These are phyloP conservation scores for Quercus phellos DNA, from an alignment of 331 rosid genomes.

Conservation along the genomic window DNA sequence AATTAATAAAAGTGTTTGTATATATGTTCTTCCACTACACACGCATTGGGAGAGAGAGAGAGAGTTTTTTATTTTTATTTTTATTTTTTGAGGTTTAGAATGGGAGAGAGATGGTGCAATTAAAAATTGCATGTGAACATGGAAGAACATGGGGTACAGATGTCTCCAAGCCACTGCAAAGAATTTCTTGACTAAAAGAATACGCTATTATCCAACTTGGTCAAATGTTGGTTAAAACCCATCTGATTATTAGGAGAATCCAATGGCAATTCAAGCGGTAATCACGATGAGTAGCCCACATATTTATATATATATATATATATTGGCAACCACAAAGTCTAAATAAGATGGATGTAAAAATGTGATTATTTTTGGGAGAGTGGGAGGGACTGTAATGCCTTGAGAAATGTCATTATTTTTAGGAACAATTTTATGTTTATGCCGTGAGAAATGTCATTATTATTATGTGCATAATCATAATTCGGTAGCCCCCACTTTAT, in stretches of 20 bases:
- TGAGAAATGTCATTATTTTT: neutral
- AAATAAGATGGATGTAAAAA: slow-evolving; percentile 22
- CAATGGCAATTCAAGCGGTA: slow-evolving; percentile 42
- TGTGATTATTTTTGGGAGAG: slow-evolving; percentile 20
- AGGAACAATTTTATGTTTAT: neutral
- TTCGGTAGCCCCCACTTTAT: slow-evolving; percentile 40
- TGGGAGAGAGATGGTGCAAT: neutral
- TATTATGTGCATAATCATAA: neutral
- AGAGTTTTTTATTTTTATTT: too few species aligned
- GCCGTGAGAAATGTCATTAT: neutral
- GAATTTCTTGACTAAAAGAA: slow-evolving; percentile 18
- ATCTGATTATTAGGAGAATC: slow-evolving; percentile 37
- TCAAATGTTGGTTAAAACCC: slow-evolving; percentile 43
- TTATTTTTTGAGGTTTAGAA: neutral
- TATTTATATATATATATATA: too few species aligned
- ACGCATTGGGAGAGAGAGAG: neutral
- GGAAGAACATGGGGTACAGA: slow-evolving; percentile 53
- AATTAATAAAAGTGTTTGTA: slow-evolving; percentile 22
- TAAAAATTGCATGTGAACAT: slow-evolving; percentile 27
- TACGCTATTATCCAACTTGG: slow-evolving; percentile 19
- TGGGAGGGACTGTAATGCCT: neutral
- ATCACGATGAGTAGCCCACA: slow-evolving; percentile 38
- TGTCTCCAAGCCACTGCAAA: slow-evolving; percentile 26
- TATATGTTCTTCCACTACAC: slow-evolving; percentile 3
- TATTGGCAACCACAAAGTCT: slow-evolving; percentile 33